Conservation (phyloP, 495 filamentous ascomycete genomes). For the Usnea hakonensis region DNA sequence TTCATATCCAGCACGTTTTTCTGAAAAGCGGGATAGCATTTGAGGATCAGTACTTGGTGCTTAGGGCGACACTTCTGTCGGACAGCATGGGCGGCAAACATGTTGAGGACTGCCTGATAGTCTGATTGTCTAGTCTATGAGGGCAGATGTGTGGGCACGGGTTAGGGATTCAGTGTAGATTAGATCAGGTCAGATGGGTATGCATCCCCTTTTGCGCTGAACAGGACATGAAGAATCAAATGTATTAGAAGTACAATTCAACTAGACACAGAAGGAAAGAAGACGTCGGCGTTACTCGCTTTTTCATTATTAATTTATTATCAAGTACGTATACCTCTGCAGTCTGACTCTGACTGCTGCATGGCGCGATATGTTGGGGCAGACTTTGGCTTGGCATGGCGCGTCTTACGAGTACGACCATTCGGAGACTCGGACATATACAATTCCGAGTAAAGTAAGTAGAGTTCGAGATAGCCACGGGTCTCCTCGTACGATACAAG, state of each 20-base stretch:
- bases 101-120: no score
- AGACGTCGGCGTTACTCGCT: not conserved
- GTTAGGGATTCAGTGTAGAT: constrained; percentile 1
- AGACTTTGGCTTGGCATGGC: not conserved
- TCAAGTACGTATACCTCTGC: not conserved
- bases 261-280: no score
- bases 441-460: no score
- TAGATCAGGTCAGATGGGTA: not conserved
- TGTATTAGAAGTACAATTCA: not conserved
- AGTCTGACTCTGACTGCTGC: not conserved
- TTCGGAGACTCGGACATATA: not conserved
- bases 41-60: constrained; percentile 85
- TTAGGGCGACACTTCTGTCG: constrained; percentile 70
- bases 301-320: no score
- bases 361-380: not conserved
- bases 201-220: not conserved
- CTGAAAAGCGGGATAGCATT: constrained; percentile 85
- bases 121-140: not conserved
- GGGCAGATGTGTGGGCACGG: not conserved
- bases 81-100: constrained; percentile 45
- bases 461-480: no score
- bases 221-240: not conserved
- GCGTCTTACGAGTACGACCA: no score
- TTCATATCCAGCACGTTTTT: constrained; percentile 85
- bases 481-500: no score